These are phyloP conservation scores for Yamadazyma endophytica DNA, from an alignment of 805 yeast species.

Conservation along the genomic window DNA sequence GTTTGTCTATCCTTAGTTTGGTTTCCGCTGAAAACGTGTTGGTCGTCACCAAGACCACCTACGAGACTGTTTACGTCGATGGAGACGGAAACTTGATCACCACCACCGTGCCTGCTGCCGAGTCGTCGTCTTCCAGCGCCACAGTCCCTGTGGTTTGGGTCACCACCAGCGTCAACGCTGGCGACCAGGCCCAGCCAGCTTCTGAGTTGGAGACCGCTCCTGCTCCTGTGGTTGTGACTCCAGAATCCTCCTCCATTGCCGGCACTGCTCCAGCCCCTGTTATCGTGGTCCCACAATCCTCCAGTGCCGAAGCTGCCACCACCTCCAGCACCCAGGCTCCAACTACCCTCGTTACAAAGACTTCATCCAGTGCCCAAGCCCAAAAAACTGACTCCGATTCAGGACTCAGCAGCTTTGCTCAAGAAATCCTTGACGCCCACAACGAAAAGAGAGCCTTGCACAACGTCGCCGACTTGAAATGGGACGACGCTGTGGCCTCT, in stretches of 20 bases:
- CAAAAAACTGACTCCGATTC: slow-evolving; percentile 1
- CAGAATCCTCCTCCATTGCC: slow-evolving; percentile 5
- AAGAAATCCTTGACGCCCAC: slow-evolving; percentile 53
- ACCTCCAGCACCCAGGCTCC: slow-evolving; percentile 6
- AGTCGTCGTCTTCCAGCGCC: too few relatives aligned
- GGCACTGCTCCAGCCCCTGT: slow-evolving; percentile 9
- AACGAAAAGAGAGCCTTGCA: slow-evolving; percentile 55
- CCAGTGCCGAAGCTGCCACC: slow-evolving; percentile 9
- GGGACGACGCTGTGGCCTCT: slow-evolving; percentile 51
- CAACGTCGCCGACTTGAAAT: slow-evolving; percentile 45
- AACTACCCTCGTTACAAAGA: slow-evolving; percentile 4
- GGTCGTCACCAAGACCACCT: too few relatives aligned
- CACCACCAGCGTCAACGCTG: too few relatives aligned
- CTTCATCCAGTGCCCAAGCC: slow-evolving; percentile 8
- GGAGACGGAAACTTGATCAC: too few relatives aligned
- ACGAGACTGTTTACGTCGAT: too few relatives aligned
- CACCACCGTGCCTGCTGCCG: too few relatives aligned
- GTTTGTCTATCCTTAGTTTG: too few relatives aligned
- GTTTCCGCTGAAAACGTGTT: too few relatives aligned
- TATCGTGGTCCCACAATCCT: slow-evolving; percentile 10
- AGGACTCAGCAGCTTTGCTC: slow-evolving; percentile 26
- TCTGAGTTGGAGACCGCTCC: too few relatives aligned
- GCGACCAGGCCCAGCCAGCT: too few relatives aligned
- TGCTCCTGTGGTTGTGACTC: too few relatives aligned
- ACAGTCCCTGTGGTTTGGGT: too few relatives aligned